These are phyloP conservation scores for Pseudogymnoascus sp. DNA, from an alignment of 2,329 filamentous ascomycete species.

Conservation along the genomic window DNA sequence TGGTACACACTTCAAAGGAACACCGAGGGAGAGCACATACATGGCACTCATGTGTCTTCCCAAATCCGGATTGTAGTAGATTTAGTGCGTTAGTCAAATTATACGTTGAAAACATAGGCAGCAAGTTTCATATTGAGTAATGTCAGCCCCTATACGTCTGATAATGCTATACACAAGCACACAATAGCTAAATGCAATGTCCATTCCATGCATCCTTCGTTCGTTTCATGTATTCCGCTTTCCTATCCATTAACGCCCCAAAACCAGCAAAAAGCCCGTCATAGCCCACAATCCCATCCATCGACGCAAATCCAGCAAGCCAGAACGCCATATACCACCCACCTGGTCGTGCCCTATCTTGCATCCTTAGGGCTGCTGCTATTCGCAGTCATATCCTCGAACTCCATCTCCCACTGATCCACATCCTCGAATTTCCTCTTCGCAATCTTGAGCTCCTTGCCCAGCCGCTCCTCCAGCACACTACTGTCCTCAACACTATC, in stretches of 20 bases:
- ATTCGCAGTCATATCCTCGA: slow-evolving; percentile 52
- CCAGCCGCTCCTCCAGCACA: slow-evolving; percentile 32
- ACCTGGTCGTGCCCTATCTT: slow-evolving; percentile 29
- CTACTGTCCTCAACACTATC: slow-evolving; percentile 32
- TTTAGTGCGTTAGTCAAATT: background rate
- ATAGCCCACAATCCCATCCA: background rate
- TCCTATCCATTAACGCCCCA: background rate
- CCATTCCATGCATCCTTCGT: background rate
- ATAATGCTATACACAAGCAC: background rate
- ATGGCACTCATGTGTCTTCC: background rate
- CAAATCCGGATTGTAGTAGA: slow-evolving; percentile 1
- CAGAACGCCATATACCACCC: background rate
- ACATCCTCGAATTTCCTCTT: slow-evolving; percentile 60
- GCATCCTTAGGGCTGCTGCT: slow-evolving; percentile 43
- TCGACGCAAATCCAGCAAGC: background rate
- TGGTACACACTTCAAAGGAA: background rate
- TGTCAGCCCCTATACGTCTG: background rate
- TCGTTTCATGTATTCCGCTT: background rate
- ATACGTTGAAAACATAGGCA: background rate
- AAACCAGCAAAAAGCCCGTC: background rate
- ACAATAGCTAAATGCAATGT: background rate
- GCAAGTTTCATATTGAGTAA: slow-evolving; percentile 5
- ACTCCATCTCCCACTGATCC: slow-evolving; percentile 59
- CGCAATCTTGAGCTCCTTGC: slow-evolving; percentile 44
- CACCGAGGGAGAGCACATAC: background rate